Conservation (phyloP, 345 rosid genomes). For the Salix exigua region DNA sequence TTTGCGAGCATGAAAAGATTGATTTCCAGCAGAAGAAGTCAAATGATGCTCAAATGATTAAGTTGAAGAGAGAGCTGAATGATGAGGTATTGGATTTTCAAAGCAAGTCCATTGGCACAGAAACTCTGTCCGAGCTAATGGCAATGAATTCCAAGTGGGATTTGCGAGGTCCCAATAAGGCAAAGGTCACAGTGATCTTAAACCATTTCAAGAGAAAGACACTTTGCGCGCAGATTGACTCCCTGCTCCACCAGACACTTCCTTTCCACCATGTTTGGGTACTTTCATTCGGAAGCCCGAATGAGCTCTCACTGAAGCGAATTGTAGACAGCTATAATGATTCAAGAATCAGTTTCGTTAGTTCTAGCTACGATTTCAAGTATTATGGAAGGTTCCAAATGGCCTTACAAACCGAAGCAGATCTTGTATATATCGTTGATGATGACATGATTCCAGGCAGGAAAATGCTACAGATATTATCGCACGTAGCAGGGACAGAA, state of each 20-base stretch:
- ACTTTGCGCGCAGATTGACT: conserved; percentile 85
- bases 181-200: conserved; percentile 77
- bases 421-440: conserved; percentile 76
- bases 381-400: conserved; percentile 97
- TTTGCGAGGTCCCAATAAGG: conserved; percentile 47
- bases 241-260: conserved; percentile 78
- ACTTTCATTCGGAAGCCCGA: conserved; percentile 84
- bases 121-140: conserved; percentile 66
- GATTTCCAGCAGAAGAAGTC: conserved; percentile 91
- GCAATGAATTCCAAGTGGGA: conserved; percentile 86
- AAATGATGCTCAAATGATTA: conserved; percentile 64
- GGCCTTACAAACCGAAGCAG: conserved; percentile 91
- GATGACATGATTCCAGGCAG: conserved; percentile 97
- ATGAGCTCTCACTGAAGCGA: conserved; percentile 58
- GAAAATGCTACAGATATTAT: conserved; percentile 83
- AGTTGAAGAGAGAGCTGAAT: conserved; percentile 68
- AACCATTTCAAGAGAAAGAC: conserved; percentile 98
- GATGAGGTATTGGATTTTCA: conserved; percentile 63
- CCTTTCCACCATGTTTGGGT: conserved; percentile 96
- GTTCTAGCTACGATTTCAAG: conserved; percentile 89
- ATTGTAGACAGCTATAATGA: conserved; percentile 81
- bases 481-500: conserved; percentile 95
- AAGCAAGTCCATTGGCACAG: conserved; percentile 53
- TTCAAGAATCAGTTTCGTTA: conserved; percentile 81
- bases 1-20: conserved; percentile 84